Base-by-base conservation (phyloP, 768 basidiomycete genomes). In the Russula sp. region DNA sequence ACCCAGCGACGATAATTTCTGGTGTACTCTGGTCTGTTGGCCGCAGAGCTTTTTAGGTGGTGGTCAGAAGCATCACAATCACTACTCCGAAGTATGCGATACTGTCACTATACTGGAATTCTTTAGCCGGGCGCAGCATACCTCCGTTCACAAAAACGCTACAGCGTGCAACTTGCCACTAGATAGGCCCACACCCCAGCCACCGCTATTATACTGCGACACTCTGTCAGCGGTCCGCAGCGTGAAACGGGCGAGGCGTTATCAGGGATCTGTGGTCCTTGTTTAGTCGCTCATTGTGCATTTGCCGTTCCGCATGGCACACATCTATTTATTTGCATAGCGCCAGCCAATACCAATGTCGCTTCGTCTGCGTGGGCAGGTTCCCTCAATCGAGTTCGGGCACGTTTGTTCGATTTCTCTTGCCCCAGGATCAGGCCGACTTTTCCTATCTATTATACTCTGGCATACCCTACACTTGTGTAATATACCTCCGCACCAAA, bases 381-480 rank as follows among this genome's bases (percentile, higher is more conserved):
- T 62, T 47, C n/a, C 45, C 45, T 29, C 20, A 51, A 55, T 45
- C 47, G 42, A 22, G n/a, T 35, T 47, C 25, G 50, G 35, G 35
- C 48, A 50, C 35, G 42, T 53, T 39, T 25, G 38, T 63, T 63
- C 62, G 43, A 53, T 54, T 41, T 57, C 56, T 45, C 46, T 45
- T 45, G 45, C 36, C 35, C 60, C 29, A 46, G 34, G 25, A 43
- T 29, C 41, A 41, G 52, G 38, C 54, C 22, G 22, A 49, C 48
- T 39, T 39, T 32, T 56, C 39, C 47, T 56, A 56, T 62, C 39
- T 64, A 61, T 64, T 45, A 38, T 41, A 52, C 38, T 52, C 54
- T 54, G 54, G 48, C 64, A 66, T 66, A 66, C 60, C 66, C 53
- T 66, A 66, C 56, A 60, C 18, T 54, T 41, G 39, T 60, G 64